Evolutionary conservation across 116 monocot genomes (phyloP), one percentile per base, ranked within the genome.

Genomic region (Cymodocea nodosa): DNA sequence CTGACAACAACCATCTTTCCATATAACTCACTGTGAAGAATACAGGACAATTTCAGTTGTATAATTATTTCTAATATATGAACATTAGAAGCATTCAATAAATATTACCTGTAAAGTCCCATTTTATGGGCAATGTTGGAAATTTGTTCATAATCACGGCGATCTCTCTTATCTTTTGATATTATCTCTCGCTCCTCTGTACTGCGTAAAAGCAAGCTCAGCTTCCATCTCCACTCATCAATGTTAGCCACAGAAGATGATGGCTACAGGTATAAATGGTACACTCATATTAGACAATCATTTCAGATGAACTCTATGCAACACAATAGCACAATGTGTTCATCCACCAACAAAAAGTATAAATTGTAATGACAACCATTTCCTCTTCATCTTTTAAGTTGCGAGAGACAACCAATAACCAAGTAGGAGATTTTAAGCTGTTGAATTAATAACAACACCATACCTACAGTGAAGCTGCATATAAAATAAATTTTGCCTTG

Each of bases 161-260:
- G 81, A 74, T 91, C 97, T 71, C 88, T 82, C 75, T 77, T 91
- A 60, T 97, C 97, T 67, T 80, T 85, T 34, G 97, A 97, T 11
- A 97, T 66, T 59, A 97, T 82, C 65, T 97, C 97, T 79, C 88
- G 83, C 59, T 97, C 91, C 50, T 88, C 88, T 15, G 71, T 34
- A 71, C 70, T 88, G 12, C 88, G 87, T 71, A 88, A 74, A 44
- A 97, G 91, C 85, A 91, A 69, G 76, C 88, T 87, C 48, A 97
- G 91, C 65, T 91, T 97, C 91, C 91, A 97, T 68, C 97, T 91
- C 97, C 97, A 97, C 59, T 91, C 91, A 68, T 97, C 97, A 63
- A 97, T 88, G 80, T 97, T 97, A 52, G 88, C 88, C 60, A 97
- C 88, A 2, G 91, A 85, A 55, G 90, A 97, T 70, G 97, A 88